Percentiles rank a stretch among this genome's conserved stretches.
phyloP scores from a whole-genome alignment of 345 rosid genomes.

The Dimocarpus longan region DNA sequence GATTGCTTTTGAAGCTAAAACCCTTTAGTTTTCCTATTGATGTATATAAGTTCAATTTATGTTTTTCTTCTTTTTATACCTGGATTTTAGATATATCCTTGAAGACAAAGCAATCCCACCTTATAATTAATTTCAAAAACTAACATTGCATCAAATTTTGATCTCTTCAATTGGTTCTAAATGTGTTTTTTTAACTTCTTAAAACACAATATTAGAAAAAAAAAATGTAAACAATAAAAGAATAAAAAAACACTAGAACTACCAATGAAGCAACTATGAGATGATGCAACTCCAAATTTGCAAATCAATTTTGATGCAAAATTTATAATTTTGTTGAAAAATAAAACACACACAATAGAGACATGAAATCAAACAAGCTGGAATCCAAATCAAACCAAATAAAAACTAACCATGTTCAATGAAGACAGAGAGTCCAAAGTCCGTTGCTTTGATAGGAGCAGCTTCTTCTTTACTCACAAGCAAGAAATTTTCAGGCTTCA shows the following conservation, averaged over 20 bases:
- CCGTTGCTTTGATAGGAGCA: constrained; percentile 72
- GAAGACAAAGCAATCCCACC: neutral
- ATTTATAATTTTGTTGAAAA: neutral
- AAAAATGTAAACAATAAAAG: too few species aligned
- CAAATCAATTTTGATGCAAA: neutral
- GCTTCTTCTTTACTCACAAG: constrained; percentile 49
- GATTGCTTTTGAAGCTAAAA: constrained; percentile 10
- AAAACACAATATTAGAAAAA: neutral
- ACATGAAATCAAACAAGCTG: neutral
- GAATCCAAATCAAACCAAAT: constrained; percentile 40
- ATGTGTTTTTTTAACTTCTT: too few species aligned
- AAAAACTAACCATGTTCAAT: constrained; percentile 69
- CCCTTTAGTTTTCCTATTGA: neutral
- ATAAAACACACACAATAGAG: neutral
- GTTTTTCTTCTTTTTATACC: constrained; percentile 1
- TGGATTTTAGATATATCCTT: neutral
- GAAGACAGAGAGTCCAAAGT: constrained; percentile 90
- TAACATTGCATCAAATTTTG: neutral
- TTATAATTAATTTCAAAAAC: neutral
- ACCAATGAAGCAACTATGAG: neutral
- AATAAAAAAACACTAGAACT: neutral
- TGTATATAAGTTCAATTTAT: neutral
- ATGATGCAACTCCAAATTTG: neutral
- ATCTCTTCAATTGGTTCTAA: too few species aligned
- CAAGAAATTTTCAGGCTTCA: constrained; percentile 97